phyloP scores from a whole-genome alignment of 257 asterid species.

The Nicotiana undulata region DNA sequence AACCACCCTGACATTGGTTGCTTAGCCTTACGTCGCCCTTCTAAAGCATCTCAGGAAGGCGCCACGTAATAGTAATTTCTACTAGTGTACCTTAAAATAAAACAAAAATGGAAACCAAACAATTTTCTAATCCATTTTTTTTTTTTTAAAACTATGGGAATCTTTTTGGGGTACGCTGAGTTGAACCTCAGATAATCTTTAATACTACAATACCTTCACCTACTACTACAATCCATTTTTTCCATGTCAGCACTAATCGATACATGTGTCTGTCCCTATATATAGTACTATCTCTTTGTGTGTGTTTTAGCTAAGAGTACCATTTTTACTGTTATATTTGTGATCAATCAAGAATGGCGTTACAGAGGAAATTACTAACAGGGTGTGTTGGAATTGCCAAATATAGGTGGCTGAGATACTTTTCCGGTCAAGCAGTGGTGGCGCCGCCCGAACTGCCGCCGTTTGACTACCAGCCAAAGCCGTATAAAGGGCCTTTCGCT shows the following conservation, averaged over 20 bases:
- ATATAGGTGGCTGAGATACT: background rate
- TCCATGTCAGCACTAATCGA: background rate
- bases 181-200: background rate
- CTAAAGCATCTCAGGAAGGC: too few species aligned
- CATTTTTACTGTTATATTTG: background rate
- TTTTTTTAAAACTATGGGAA: background rate
- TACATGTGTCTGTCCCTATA: background rate
- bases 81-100: too few species aligned
- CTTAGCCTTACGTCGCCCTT: too few species aligned
- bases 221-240: background rate
- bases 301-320: background rate
- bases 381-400: background rate
- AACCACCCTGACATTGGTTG: too few species aligned
- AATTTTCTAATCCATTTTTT: too few species aligned
- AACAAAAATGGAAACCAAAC: too few species aligned
- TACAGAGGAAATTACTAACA: conserved; percentile 9
- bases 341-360: conserved; percentile 5
- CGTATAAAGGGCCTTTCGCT: conserved; percentile 69
- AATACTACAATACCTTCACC: background rate
- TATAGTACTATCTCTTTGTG: background rate
- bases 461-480: conserved; percentile 63
- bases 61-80: too few species aligned
- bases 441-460: conserved; percentile 61
- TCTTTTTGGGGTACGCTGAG: background rate
- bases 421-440: conserved; percentile 3